Percentiles rank a stretch among this genome's conserved stretches.
phyloP scores from a whole-genome alignment of 2,329 filamentous ascomycete species.

The Aspergillus candidus region DNA sequence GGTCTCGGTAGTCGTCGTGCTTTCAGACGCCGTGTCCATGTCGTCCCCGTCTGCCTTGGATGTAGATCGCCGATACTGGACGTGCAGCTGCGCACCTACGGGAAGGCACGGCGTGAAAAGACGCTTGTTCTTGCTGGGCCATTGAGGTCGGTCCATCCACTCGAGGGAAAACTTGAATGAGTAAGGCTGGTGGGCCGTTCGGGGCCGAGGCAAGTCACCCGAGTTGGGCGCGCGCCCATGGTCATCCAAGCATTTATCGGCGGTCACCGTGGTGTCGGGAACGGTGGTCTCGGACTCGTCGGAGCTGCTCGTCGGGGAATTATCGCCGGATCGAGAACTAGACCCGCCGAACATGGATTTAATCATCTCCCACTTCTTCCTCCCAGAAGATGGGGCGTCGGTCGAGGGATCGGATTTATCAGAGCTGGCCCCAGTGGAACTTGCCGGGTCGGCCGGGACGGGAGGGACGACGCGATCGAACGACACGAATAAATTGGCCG shows the following conservation, averaged over 20 bases:
- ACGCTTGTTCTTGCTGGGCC: conserved; percentile 46
- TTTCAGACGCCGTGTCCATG: conserved; percentile 20
- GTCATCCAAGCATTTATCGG: conserved; percentile 25
- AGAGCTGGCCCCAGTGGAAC: conserved; percentile 33
- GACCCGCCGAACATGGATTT: conserved; percentile 45
- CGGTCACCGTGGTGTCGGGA: conserved; percentile 20
- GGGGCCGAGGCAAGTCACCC: conserved; percentile 27
- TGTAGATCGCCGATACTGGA: conserved; percentile 39
- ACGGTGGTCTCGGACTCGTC: conserved; percentile 29
- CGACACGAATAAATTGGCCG: conserved; percentile 52
- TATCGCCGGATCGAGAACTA: conserved; percentile 39
- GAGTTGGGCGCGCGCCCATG: conserved; percentile 18
- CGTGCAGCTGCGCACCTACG: conserved; percentile 47
- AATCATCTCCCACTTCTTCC: conserved; percentile 48
- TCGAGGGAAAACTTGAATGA: conserved; percentile 66
- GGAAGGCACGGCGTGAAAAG: conserved; percentile 54
- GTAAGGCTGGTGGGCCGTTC: conserved; percentile 48
- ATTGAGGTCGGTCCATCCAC: conserved; percentile 51
- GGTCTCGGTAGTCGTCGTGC: conserved; percentile 13
- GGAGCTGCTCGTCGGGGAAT: conserved; percentile 33
- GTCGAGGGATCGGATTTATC: conserved; percentile 16
- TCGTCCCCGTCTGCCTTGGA: conserved; percentile 17
- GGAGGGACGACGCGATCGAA: conserved; percentile 56
- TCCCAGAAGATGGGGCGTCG: conserved; percentile 22
- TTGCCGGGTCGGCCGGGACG: conserved; percentile 23